phyloP scores from a whole-genome alignment of 1,139 yeast genomes.

The Lodderomyces oxycetoniae region DNA sequence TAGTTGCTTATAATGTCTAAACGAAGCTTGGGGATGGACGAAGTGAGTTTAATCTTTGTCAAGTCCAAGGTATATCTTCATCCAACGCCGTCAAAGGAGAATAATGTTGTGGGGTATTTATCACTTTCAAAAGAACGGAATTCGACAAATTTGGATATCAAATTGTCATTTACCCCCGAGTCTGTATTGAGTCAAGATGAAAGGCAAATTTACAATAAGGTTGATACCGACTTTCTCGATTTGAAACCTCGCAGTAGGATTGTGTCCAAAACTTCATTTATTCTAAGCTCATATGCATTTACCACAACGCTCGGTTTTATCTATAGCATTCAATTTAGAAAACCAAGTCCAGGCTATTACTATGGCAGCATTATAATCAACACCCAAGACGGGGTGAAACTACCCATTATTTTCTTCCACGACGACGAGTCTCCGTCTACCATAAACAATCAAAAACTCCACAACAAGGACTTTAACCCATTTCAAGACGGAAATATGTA shows the following conservation, averaged over 20 bases:
- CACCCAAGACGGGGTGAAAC: conserved; percentile 60
- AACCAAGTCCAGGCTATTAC: conserved; percentile 88
- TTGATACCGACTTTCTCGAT: conserved; percentile 41
- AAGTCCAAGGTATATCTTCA: conserved; percentile 78
- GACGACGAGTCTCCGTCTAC: conserved; percentile 84
- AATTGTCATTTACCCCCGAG: conserved; percentile 78
- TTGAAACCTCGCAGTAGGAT: conserved; percentile 19
- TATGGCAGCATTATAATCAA: conserved; percentile 78
- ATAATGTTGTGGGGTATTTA: conserved; percentile 75
- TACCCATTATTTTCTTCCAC: conserved; percentile 86
- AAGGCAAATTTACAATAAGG: conserved; percentile 43
- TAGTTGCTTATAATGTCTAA: conserved; percentile 7
- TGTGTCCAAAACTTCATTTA: conserved; percentile 49
- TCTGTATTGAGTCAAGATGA: conserved; percentile 46
- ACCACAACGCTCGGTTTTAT: conserved; percentile 55
- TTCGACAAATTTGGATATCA: conserved; percentile 51
- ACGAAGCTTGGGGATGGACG: conserved; percentile 15
- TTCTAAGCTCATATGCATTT: conserved; percentile 61
- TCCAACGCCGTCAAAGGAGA: conserved; percentile 67
- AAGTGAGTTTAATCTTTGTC: conserved; percentile 45
- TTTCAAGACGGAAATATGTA: conserved; percentile 58
- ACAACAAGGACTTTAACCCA: conserved; percentile 67
- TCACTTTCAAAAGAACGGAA: conserved; percentile 56
- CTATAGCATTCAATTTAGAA: conserved; percentile 76
- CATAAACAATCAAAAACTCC: conserved; percentile 49